phyloP scores from a whole-genome alignment of 768 basidiomycete genomes.

The Suillus fuscotomentosus region DNA sequence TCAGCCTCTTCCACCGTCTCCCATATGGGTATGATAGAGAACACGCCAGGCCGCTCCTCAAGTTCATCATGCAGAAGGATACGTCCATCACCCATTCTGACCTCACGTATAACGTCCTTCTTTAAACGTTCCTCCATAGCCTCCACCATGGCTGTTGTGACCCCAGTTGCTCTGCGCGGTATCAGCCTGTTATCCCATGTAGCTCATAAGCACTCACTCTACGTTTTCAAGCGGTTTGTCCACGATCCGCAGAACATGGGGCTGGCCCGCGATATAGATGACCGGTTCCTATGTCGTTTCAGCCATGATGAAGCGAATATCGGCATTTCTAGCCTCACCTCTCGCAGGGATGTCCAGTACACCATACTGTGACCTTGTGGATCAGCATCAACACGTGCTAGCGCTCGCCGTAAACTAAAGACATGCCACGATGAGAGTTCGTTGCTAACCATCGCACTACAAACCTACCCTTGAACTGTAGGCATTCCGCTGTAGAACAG shows the following conservation, averaged over 20 bases:
- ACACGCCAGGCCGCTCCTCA: constrained; percentile 87
- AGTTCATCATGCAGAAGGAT: constrained; percentile 95
- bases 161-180: constrained; percentile 77
- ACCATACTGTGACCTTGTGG: constrained; percentile 74
- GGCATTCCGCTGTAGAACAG: constrained; percentile 81
- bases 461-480: constrained; percentile 74
- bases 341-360: constrained; percentile 94
- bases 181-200: neutral
- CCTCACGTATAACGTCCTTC: constrained; percentile 81
- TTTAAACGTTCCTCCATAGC: constrained; percentile 88
- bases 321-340: constrained; percentile 44
- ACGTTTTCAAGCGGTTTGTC: constrained; percentile 92
- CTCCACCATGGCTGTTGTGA: constrained; percentile 88
- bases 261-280: constrained; percentile 80
- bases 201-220: constrained; percentile 54
- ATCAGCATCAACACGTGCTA: constrained; percentile 77
- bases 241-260: constrained; percentile 87
- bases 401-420: constrained; percentile 69
- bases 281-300: constrained; percentile 74
- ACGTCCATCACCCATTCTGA: constrained; percentile 65
- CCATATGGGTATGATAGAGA: constrained; percentile 93
- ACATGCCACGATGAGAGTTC: constrained; percentile 3
- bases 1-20: constrained; percentile 80
- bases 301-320: neutral
- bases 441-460: neutral